Conservation (phyloP, 2,329 filamentous ascomycete species). For the Pezicula neosporulosa region DNA sequence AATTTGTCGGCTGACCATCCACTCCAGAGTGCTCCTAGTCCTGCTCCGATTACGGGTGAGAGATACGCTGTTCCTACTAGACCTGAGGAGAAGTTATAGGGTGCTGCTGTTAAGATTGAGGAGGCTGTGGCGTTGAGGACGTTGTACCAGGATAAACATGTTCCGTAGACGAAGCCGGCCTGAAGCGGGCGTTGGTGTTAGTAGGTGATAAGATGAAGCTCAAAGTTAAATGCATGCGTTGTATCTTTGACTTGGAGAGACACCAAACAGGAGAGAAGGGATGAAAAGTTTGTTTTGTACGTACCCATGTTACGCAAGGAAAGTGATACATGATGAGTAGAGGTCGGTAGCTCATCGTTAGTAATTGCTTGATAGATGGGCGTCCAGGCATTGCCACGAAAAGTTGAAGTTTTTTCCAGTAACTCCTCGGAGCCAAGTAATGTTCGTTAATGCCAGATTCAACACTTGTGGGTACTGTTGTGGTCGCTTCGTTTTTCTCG, state of each 20-base stretch:
- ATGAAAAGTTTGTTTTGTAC: too few species aligned
- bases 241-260: too few species aligned
- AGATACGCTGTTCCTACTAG: slow-evolving; percentile 23
- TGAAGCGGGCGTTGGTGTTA: too few species aligned
- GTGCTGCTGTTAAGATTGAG: slow-evolving; percentile 20
- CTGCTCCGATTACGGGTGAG: slow-evolving; percentile 17
- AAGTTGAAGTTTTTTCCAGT: neutral
- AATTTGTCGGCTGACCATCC: slow-evolving; percentile 32
- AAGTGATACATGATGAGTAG: slow-evolving; percentile 25
- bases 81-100: slow-evolving; percentile 26
- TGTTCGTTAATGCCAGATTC: neutral
- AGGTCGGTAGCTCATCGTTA: slow-evolving; percentile 13
- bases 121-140: slow-evolving; percentile 24
- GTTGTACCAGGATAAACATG: slow-evolving; percentile 24
- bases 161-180: slow-evolving; percentile 25
- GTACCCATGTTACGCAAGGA: slow-evolving; percentile 22
- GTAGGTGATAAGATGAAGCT: too few species aligned
- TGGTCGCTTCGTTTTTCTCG: neutral
- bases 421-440: neutral
- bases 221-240: too few species aligned
- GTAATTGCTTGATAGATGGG: slow-evolving; percentile 14
- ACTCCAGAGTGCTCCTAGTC: slow-evolving; percentile 12
- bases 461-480: neutral
- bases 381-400: neutral
- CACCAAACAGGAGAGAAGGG: too few species aligned